phyloP scores from a whole-genome alignment of 2,329 filamentous ascomycete species.

The Colletotrichum sp. region DNA sequence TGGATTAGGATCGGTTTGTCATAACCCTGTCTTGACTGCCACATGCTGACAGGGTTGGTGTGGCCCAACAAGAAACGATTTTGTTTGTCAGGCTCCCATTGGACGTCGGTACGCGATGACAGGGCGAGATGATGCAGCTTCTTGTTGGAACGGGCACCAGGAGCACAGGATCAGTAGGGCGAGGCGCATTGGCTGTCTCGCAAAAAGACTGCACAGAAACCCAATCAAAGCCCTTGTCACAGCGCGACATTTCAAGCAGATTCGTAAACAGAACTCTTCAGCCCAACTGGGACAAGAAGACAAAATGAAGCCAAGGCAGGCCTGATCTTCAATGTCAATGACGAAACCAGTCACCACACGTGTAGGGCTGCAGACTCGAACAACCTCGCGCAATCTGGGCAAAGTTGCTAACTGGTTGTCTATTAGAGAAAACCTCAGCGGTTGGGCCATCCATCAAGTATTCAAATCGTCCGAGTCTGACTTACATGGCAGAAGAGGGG shows the following conservation, averaged over 20 bases:
- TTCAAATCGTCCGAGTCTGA: not conserved
- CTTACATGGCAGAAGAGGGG: not conserved
- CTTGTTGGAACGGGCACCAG: not conserved
- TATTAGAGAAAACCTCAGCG: not conserved
- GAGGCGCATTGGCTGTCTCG: not conserved
- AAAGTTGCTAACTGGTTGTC: not conserved
- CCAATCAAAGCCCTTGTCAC: not conserved
- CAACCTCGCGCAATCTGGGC: not conserved
- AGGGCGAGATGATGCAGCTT: not conserved
- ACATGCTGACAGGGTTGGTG: not conserved
- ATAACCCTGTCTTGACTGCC: not conserved
- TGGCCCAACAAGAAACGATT: not conserved
- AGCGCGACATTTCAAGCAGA: not conserved
- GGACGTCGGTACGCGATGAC: not conserved
- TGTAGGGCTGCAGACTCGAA: not conserved
- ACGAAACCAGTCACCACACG: not conserved
- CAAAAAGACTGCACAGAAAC: not conserved
- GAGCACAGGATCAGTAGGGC: not conserved
- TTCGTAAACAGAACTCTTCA: not conserved
- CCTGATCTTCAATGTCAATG: not conserved
- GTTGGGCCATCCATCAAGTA: not conserved
- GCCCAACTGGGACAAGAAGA: not conserved
- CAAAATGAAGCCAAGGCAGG: not conserved
- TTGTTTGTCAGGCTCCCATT: not conserved
- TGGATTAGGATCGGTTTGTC: not conserved